A percentile compares a stretch with the other conserved stretches of the same genome.
Evolutionary conservation across 768 basidiomycete genomes (phyloP).

Genomic region (Leccinellum luteum): DNA sequence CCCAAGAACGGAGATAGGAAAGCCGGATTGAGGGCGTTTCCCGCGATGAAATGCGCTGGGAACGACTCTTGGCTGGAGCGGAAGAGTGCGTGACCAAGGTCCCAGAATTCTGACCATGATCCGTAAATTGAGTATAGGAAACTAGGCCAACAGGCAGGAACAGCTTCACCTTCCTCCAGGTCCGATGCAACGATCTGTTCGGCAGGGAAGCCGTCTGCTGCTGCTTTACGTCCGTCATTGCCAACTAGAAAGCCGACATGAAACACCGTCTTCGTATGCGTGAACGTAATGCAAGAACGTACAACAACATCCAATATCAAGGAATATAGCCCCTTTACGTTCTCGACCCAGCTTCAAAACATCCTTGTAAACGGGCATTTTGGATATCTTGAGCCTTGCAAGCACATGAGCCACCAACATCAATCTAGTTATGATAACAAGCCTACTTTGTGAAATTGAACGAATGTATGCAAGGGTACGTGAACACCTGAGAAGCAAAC

Average conservation of each 20-base stretch:
- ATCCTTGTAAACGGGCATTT: constrained; percentile 19
- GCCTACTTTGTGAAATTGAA: constrained; percentile 20
- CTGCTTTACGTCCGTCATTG: constrained; percentile 38
- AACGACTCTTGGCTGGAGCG: constrained; percentile 47
- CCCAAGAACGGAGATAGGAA: constrained; percentile 36
- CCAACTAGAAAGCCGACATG: constrained; percentile 32
- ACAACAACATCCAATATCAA: constrained; percentile 28
- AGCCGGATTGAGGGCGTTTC: constrained; percentile 49
- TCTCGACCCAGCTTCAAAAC: constrained; percentile 37
- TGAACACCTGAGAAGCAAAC: constrained; percentile 12
- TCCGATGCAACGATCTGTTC: constrained; percentile 40
- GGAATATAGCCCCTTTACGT: constrained; percentile 36
- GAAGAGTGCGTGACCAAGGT: constrained; percentile 23
- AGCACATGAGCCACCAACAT: not conserved
- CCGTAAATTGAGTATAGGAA: not conserved
- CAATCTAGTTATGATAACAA: not conserved
- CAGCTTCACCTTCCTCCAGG: constrained; percentile 32
- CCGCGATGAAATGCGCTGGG: constrained; percentile 53
- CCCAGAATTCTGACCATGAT: constrained; percentile 50
- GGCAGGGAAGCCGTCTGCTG: constrained; percentile 41
- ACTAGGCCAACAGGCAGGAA: not conserved
- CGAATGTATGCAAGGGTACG: constrained; percentile 24
- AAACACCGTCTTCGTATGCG: not conserved
- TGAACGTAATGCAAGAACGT: constrained; percentile 2
- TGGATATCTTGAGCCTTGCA: constrained; percentile 22